These are phyloP conservation scores for Fusarium nematophilum DNA, from an alignment of 2,329 filamentous ascomycete species.

Conservation along the genomic window DNA sequence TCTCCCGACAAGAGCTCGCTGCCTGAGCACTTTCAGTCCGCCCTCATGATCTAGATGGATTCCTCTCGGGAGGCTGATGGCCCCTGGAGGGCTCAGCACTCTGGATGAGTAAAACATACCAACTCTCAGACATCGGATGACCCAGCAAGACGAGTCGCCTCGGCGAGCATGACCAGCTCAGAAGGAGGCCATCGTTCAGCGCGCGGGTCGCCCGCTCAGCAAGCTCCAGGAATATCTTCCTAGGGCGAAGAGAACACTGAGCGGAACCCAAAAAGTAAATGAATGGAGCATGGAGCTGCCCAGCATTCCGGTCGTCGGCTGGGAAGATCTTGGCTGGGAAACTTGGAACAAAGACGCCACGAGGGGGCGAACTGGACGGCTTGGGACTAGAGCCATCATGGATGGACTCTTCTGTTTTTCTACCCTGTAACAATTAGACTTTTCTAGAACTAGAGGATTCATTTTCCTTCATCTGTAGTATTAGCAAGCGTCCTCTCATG, in stretches of 20 bases:
- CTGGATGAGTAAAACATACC: conserved; percentile 42
- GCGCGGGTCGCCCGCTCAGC: conserved; percentile 18
- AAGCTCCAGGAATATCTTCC: conserved; percentile 13
- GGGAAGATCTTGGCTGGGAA: conserved; percentile 1
- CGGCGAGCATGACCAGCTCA: background rate
- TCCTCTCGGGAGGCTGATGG: conserved; percentile 26
- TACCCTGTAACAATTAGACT: conserved; percentile 14
- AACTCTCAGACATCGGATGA: conserved; percentile 40
- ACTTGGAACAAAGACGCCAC: conserved; percentile 23
- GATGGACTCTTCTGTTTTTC: background rate
- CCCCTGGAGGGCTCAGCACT: conserved; percentile 52
- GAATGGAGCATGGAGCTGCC: conserved; percentile 2
- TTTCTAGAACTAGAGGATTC: conserved; percentile 15
- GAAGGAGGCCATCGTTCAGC: background rate
- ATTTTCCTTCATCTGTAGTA: background rate
- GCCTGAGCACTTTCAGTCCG: conserved; percentile 22
- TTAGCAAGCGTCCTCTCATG: background rate
- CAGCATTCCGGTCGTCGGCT: conserved; percentile 5
- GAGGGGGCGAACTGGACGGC: background rate
- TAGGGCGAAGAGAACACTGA: conserved; percentile 27
- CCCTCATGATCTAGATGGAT: conserved; percentile 31
- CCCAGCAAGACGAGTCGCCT: conserved; percentile 26
- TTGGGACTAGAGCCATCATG: conserved; percentile 4
- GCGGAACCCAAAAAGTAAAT: background rate
- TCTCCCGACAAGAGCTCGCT: conserved; percentile 53